Base-by-base conservation (phyloP, 1,139 yeast species). In the Candida mesenterica region DNA sequence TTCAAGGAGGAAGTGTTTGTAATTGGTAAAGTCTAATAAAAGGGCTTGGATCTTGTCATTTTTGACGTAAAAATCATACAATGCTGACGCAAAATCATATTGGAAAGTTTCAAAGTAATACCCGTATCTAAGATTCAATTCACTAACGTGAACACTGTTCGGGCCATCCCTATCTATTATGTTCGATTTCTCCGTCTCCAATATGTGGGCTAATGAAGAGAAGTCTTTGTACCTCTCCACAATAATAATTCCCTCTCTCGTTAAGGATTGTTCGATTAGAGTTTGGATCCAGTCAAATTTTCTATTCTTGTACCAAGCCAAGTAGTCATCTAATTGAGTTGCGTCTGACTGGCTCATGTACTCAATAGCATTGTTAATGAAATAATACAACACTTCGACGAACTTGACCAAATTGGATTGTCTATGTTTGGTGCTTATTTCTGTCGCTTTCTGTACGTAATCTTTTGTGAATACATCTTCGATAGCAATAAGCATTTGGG, bases 141-240 rank as follows among this genome's bases (percentile, higher is more conserved):
- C 38, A 13, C 17, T 13, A 15, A 8, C 14, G 5, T 25, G 12
- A 7, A 24, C 12, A 10, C 14, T 12, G 26, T 24, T 24, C 6
- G 13, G 5, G n/a, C 26, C 14, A 10, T 12, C 14, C 14, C n/a
- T 12, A 7, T 24, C 26, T 10, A 24, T 10, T 12, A 24, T 10
- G n/a, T 32, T 34, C 18, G 61, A 68, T 43, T 77, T 64, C 44
- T 79, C 79, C 16, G 72, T 65, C 32, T 79, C 83, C 18, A 85
- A 61, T 5, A 88, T 74, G 41, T 75, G 77, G 0, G 81, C 83
- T 30, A 89, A 61, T 1, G 90, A 77, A 15, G 75, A 64, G 15
- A 25, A 25, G 52, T 88, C 95, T 16, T 64, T 58, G 53, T 79
- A 84, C 24, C 68, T 65, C 48, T 87, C 95, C 1, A 88, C 77